Evolutionary conservation across 306 rosid genomes (phyloP), one percentile per base, ranked within the genome.

Genomic region (Dalbergia cochinchinensis): DNA sequence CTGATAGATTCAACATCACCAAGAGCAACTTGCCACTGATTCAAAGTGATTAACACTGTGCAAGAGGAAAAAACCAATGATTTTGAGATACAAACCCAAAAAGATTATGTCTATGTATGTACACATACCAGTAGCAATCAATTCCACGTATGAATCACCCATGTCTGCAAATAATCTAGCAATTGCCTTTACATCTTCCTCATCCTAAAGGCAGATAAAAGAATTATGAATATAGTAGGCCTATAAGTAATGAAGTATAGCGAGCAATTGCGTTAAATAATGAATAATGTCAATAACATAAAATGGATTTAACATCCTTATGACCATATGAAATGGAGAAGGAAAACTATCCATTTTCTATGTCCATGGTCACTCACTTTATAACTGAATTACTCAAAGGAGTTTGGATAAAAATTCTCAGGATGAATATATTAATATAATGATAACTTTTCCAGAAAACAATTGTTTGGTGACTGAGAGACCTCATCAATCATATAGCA

Each of bases 121-220:
- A 26, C 31, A 26, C 45, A 54, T 90, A 96, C 99, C 98, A 80
- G 94, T 87, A 39, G 98, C 94, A 58, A 96, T 96, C 78, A 96
- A 84, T 69, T 93, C 98, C 69, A 96, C 98, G 37, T 93, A 96
- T 53, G 98, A 93, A 87, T 96, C 98, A 61, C 99, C 99, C 99
- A 96, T 93, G 89, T 93, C 99, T 13, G 99, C 94, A 90, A 91
- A 96, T 81, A 96, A 89, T 81, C 98, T 92, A 76, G 96, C 97
- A 89, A 96, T 91, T 8, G 99, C 98, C 94, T 96, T 96, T 85
- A 91, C 98, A 76, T 96, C 99, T 87, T 96, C 99, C 85, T 96
- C 99, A 71, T 93, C 99, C 99, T 96, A 74, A 78, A 86, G 86
- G 64, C 18, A 82, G 75, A 80, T 42, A 82, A 33, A 50, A 76